Evolutionary conservation across 2,329 filamentous ascomycete species (phyloP).

Genomic region (Aspergillus oerlinghausenensis): DNA sequence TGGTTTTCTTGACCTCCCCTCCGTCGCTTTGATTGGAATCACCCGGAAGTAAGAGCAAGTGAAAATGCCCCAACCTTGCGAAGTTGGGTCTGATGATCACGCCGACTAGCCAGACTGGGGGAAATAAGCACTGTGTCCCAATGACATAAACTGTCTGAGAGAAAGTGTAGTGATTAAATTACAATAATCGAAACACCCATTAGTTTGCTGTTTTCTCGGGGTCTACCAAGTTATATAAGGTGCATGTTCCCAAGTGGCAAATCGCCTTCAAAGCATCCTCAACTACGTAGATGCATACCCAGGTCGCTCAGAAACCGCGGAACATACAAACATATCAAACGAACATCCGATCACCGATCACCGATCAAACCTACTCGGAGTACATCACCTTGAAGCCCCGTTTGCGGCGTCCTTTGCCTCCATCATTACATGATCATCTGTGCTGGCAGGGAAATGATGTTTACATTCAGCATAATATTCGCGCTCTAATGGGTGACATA

Average conservation of each 20-base stretch:
- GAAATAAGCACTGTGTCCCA: not conserved
- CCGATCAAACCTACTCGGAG: not conserved
- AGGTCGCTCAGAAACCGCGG: not conserved
- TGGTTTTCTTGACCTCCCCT: not conserved
- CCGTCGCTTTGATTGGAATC: not conserved
- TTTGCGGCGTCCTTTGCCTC: not conserved
- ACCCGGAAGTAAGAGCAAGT: not conserved
- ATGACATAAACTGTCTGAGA: not conserved
- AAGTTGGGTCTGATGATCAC: not conserved
- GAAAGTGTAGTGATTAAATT: not conserved
- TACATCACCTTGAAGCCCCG: not conserved
- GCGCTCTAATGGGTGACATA: not conserved
- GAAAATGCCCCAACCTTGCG: not conserved
- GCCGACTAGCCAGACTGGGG: not conserved
- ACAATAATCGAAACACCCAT: not conserved
- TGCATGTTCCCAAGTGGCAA: not conserved
- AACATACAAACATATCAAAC: slow-evolving; percentile 2
- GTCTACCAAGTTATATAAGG: not conserved
- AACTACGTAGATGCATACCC: not conserved
- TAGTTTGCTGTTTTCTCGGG: not conserved
- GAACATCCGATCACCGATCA: not conserved
- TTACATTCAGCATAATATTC: not conserved
- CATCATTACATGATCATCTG: not conserved
- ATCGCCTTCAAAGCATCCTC: not conserved
- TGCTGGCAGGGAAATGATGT: not conserved